Evolutionary conservation across 306 rosid genomes (phyloP).

Genomic region (Sphenostylis stenocarpa): DNA sequence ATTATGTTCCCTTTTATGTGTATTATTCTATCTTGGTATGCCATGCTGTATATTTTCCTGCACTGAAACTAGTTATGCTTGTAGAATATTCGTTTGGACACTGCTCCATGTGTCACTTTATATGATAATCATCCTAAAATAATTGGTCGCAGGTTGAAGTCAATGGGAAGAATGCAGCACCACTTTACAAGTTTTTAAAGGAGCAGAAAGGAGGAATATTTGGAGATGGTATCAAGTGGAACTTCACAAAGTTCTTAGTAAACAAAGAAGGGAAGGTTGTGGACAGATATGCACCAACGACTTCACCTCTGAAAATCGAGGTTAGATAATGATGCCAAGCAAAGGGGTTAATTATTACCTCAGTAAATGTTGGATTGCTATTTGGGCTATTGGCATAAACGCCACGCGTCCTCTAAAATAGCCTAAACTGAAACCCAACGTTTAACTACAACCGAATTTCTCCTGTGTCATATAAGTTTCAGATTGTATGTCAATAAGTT

Average conservation of each 20-base stretch:
- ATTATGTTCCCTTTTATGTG: neutral
- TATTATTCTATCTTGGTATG: conserved; percentile 9
- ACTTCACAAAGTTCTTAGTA: conserved; percentile 87
- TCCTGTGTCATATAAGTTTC: neutral
- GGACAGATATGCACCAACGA: conserved; percentile 86
- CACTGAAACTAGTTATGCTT: neutral
- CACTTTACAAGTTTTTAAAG: conserved; percentile 74
- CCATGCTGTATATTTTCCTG: neutral
- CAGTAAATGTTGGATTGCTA: neutral
- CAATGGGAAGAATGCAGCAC: conserved; percentile 74
- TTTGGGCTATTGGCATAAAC: conserved; percentile 17
- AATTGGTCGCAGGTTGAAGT: conserved; percentile 62
- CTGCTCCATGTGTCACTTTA: neutral
- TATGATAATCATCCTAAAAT: conserved; percentile 15
- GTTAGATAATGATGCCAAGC: conserved; percentile 39
- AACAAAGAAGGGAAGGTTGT: conserved; percentile 86
- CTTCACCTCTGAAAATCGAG: conserved; percentile 83
- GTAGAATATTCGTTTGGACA: neutral
- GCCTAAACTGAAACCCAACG: neutral
- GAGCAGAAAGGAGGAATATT: conserved; percentile 70
- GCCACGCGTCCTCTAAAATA: neutral
- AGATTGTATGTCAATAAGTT: conserved; percentile 6
- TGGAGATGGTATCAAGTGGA: conserved; percentile 91
- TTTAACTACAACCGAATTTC: neutral
- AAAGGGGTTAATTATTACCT: neutral